Evolutionary conservation across 2,329 filamentous ascomycete genomes (phyloP).

Genomic region (Fusarium sp.): DNA sequence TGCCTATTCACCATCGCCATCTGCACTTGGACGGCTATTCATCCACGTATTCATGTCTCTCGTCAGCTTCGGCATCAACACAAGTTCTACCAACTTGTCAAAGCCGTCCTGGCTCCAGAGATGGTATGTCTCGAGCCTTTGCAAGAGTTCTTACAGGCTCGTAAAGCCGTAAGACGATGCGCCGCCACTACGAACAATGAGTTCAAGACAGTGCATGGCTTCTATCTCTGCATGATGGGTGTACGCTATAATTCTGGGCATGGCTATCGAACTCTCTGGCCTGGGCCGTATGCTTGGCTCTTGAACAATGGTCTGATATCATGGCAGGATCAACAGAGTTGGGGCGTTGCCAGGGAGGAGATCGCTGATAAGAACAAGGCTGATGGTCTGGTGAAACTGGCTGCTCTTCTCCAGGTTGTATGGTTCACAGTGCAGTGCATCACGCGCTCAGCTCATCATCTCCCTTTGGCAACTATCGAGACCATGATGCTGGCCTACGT

Average conservation of each 20-base stretch:
- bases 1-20: constrained; percentile 1
- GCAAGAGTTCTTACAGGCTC: not conserved
- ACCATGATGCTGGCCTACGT: constrained; percentile 11
- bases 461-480: constrained; percentile 8
- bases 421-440: constrained; percentile 7
- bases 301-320: constrained; percentile 4
- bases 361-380: constrained; percentile 16
- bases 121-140: constrained; percentile 1
- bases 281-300: not conserved
- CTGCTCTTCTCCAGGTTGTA: constrained; percentile 4
- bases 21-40: constrained; percentile 7
- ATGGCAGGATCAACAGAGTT: not conserved
- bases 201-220: not conserved
- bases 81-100: not conserved
- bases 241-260: not conserved
- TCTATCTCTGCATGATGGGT: constrained; percentile 6
- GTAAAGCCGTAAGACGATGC: not conserved
- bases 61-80: not conserved
- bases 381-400: constrained; percentile 3
- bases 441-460: not conserved
- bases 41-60: not conserved
- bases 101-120: not conserved
- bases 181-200: not conserved
- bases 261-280: not conserved
- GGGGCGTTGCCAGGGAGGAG: not conserved